phyloP scores from a whole-genome alignment of 2,329 filamentous ascomycete species.

The Claviceps arundinis region DNA sequence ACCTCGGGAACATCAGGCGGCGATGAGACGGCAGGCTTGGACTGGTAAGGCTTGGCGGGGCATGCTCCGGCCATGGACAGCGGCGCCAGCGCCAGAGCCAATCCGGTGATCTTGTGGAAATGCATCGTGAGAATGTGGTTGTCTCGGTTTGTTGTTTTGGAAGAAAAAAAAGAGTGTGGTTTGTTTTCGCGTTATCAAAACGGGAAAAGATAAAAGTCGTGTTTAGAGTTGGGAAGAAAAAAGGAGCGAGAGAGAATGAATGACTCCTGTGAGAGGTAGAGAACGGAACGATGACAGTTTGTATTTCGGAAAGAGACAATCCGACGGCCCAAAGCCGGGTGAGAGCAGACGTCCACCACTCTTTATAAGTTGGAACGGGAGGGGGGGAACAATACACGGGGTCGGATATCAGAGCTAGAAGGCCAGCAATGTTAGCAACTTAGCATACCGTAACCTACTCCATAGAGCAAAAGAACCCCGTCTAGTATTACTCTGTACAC shows the following conservation, averaged over 20 bases:
- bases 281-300: too few relatives aligned
- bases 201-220: too few relatives aligned
- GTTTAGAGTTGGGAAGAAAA: background rate
- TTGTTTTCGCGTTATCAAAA: background rate
- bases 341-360: constrained; percentile 6
- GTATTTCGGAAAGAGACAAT: too few relatives aligned
- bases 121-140: constrained; percentile 8
- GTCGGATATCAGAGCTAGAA: too few relatives aligned
- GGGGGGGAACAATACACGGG: too few relatives aligned
- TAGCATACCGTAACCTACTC: too few relatives aligned
- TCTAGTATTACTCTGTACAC: background rate
- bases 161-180: background rate
- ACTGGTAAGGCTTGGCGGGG: background rate
- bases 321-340: background rate
- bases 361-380: background rate
- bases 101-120: constrained; percentile 13
- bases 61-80: background rate
- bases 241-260: background rate
- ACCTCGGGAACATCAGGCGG: too few relatives aligned
- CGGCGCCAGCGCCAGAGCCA: background rate
- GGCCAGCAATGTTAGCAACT: too few relatives aligned
- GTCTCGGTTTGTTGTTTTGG: background rate
- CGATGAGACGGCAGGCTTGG: too few relatives aligned
- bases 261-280: too few relatives aligned
- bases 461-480: background rate